Percentiles rank a stretch among this genome's conserved stretches.
Conservation (phyloP, 1,139 yeast genomes). For the Candida albicans region DNA sequence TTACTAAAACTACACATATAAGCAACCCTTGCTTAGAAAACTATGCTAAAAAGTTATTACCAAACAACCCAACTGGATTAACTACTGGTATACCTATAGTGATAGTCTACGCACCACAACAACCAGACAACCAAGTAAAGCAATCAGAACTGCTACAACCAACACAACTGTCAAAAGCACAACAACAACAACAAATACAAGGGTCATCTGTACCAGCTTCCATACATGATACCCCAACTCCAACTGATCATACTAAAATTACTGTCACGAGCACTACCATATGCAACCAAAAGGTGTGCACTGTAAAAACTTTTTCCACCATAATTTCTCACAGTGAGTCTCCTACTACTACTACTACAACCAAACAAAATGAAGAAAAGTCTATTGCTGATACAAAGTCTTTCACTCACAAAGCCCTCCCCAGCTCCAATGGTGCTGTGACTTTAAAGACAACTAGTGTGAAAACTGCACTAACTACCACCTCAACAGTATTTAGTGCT, state of each 20-base stretch:
- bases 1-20: constrained; percentile 34
- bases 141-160: neutral
- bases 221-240: constrained; percentile 3
- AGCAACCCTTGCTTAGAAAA: constrained; percentile 30
- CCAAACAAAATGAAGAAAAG: no score
- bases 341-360: no score
- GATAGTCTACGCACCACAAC: constrained; percentile 27
- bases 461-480: constrained; percentile 24
- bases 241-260: neutral
- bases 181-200: neutral
- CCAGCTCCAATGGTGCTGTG: neutral
- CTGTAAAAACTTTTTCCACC: no score
- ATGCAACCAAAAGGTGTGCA: no score
- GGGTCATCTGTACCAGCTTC: no score
- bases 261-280: no score
- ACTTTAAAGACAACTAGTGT: constrained; percentile 12
- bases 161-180: constrained; percentile 6
- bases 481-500: constrained; percentile 26
- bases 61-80: constrained; percentile 22
- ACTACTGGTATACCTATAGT: constrained; percentile 34
- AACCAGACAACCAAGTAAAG: neutral
- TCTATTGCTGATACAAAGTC: constrained; percentile 14
- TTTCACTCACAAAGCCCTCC: constrained; percentile 10
- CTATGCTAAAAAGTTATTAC: constrained; percentile 23
- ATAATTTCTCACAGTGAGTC: no score